Evolutionary conservation across 2,329 filamentous ascomycete genomes (phyloP), one percentile per base, ranked within the genome.

Genomic region (Colletotrichum costaricense): DNA sequence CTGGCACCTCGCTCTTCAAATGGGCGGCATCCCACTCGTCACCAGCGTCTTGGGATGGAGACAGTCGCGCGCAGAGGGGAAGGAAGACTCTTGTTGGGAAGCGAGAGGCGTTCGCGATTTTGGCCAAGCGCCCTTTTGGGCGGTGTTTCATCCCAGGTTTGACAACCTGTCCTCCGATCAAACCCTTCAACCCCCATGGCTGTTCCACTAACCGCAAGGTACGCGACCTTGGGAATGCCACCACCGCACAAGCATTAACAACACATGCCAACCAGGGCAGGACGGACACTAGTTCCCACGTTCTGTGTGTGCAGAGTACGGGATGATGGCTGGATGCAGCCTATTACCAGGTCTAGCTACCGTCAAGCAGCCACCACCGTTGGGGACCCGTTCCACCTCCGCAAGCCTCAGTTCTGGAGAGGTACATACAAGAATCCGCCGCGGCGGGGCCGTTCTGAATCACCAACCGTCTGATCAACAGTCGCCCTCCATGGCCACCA

Each of bases 81-180:
- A 33, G 35, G 16, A 42, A 30, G 33, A 63, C 16, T 24, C 30
- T 26, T 26, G n/a, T 6, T n/a, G 11, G 46, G 56, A 22, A 58
- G 52, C 46, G 42, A 52, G 54, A 54, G 30, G 58, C 30, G 65
- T 69, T 72, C 65, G 65, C 69, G n/a, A 64, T 64, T 57, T 35
- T 26, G 38, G 67, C 54, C 26, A 58, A 68, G 69, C 69, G 57
- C 59, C 59, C 24, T 28, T 42, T 35, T 52, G 64, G 58, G 66
- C 59, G 28, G 55, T 60, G 70, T 73, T 73, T 73, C 71, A 73
- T 73, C 67, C 71, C 67, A 73, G 71, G 71, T 73, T 73, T 71
- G 71, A 66, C 71, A 71, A 57, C 56, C 62, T 66, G 60, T 60
- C 55, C 67, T 73, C 60, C 56, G 60, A 73, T 66, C 71, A 70